Base-by-base conservation (phyloP, 2,329 filamentous ascomycete species). In the Thielaviopsis punctulata region DNA sequence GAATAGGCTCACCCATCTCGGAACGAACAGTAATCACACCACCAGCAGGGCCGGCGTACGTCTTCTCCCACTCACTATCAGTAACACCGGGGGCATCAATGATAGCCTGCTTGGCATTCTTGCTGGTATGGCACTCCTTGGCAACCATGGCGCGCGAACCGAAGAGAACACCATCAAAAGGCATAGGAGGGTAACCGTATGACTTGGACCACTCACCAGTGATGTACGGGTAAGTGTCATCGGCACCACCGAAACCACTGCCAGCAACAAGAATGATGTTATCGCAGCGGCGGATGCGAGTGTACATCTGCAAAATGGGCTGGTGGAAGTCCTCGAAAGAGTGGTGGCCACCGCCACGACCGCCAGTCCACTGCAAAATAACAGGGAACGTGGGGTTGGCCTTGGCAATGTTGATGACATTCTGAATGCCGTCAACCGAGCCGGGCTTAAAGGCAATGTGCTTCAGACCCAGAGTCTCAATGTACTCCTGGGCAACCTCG, bases 1-100 rank as follows among this genome's bases (percentile, higher is more conserved):
- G 92, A 57, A 98, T 98, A 5, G 92, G 93, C 73, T 98, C 92
- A 45, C 92, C 93, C 93, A 98, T 98, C 69, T 98, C 92, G 1
- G 92, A 98, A 58, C 88, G 80, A 48, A 98, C 92, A 24, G 92
- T 98, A 61, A 98, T 90, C 57, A 98, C 80, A 64, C 92, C 92
- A 61, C 92, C 92, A 53, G 89, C 84, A 23, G 88, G 76, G 18
- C 86, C 86, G 70, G 90, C 87, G 73, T 95, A 95, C 4, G 87
- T 93, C 69, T 89, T 82, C 68, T 95, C 88, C 89, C 89, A 95
- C 59, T 90, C 76, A 56, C 66, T 67, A 62, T 95, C 88, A 49
- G 84, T 83, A 33, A 95, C 73, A 64, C 89, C 89, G 55, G 81
- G 77, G 3, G 89, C 87, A 56, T 89, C 86, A 39, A 86, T 82